Percentiles rank a stretch among this genome's conserved stretches.
These are phyloP conservation scores for Candida chilensis DNA, from an alignment of 805 yeast genomes.

Conservation along the genomic window DNA sequence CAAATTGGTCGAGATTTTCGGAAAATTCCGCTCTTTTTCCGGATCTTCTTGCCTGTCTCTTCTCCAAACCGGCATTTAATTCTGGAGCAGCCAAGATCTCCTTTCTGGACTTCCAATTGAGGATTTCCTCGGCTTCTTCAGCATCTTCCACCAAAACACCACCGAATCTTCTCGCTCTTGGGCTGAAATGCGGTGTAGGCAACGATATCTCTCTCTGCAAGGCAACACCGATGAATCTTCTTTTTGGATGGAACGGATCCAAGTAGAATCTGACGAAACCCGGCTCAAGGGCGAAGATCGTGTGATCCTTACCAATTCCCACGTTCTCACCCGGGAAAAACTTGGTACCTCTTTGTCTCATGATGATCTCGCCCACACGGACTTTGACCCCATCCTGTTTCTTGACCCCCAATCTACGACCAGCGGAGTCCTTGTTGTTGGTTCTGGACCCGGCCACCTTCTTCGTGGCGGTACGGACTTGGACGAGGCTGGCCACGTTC, in stretches of 20 bases:
- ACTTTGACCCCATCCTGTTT: slow-evolving; percentile 73
- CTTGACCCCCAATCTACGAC: slow-evolving; percentile 90
- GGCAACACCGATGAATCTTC: slow-evolving; percentile 86
- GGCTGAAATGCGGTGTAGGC: slow-evolving; percentile 90
- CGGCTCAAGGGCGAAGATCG: slow-evolving; percentile 84
- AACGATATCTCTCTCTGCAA: slow-evolving; percentile 51
- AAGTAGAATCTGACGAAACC: slow-evolving; percentile 87
- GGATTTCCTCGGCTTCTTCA: slow-evolving; percentile 47
- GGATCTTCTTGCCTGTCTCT: slow-evolving; percentile 30
- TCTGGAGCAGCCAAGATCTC: slow-evolving; percentile 49
- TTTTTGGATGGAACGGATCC: slow-evolving; percentile 94
- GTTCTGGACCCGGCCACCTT: slow-evolving; percentile 94
- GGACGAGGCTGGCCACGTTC: no score
- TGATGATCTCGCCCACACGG: slow-evolving; percentile 74
- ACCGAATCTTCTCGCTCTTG: slow-evolving; percentile 81
- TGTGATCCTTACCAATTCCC: slow-evolving; percentile 88
- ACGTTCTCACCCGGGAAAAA: slow-evolving; percentile 93
- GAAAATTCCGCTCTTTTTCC: slow-evolving; percentile 16
- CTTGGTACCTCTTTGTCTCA: slow-evolving; percentile 92
- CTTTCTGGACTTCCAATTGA: slow-evolving; percentile 55
- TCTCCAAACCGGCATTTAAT: slow-evolving; percentile 27
- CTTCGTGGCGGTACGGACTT: slow-evolving; percentile 85
- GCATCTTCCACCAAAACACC: slow-evolving; percentile 42
- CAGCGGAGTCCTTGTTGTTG: slow-evolving; percentile 88
- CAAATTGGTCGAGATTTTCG: slow-evolving; percentile 15